These are phyloP conservation scores for Closterium sp. DNA, from an alignment of 139 green algal species.

Conservation along the genomic window DNA sequence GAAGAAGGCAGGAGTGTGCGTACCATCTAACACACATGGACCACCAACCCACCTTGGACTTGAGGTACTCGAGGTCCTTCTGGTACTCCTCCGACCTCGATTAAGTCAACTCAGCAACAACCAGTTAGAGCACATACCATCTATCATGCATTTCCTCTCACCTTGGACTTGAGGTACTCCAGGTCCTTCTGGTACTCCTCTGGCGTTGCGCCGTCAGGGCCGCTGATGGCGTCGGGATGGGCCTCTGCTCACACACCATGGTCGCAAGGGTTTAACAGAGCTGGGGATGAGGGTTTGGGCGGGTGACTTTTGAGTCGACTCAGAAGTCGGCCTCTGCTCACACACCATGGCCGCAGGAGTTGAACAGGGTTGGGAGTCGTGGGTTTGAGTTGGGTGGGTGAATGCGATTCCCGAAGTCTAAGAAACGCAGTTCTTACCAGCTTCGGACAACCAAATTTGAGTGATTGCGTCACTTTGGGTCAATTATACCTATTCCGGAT, in stretches of 20 bases:
- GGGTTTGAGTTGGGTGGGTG: not conserved
- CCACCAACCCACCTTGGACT: too few species aligned
- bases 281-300: too few species aligned
- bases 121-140: not conserved
- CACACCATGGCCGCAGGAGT: too few species aligned
- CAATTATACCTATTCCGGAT: not conserved
- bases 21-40: too few species aligned
- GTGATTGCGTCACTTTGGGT: not conserved
- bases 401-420: not conserved
- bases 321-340: too few species aligned
- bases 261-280: not conserved
- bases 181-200: conserved; percentile 86
- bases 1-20: too few species aligned
- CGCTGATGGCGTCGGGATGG: conserved; percentile 89
- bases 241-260: conserved; percentile 64
- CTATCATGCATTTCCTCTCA: not conserved
- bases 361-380: too few species aligned
- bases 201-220: conserved; percentile 71
- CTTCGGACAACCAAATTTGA: not conserved
- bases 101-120: too few species aligned
- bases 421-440: too few species aligned
- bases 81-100: too few species aligned
- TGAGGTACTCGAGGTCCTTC: too few species aligned
- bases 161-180: conserved; percentile 93
- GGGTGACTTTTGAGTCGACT: not conserved